A percentile compares a stretch with the other conserved stretches of the same genome.
These are phyloP conservation scores for Trichoderma simmonsii DNA, from an alignment of 2,329 filamentous ascomycete species.

Conservation along the genomic window DNA sequence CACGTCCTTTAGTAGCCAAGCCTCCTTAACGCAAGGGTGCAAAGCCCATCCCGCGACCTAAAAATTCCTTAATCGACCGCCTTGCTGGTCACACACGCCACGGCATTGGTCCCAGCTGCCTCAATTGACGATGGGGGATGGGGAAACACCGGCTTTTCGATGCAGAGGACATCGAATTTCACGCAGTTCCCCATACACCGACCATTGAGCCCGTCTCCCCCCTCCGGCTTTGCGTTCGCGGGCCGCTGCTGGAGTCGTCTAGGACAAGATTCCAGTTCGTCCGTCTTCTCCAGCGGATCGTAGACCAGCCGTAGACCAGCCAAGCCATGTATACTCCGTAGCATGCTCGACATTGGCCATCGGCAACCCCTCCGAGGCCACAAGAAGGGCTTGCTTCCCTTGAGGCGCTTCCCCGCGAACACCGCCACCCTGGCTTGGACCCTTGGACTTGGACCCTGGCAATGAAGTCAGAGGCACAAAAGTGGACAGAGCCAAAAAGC, in stretches of 20 bases:
- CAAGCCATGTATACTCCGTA: not conserved
- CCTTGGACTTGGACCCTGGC: slow-evolving; percentile 5
- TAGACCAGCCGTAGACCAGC: no score
- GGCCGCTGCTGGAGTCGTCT: not conserved
- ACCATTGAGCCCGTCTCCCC: not conserved
- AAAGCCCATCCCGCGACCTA: slow-evolving; percentile 20
- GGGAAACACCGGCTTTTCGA: slow-evolving; percentile 16
- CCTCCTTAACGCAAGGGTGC: slow-evolving; percentile 14
- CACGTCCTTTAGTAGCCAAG: slow-evolving; percentile 11
- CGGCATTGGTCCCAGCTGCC: slow-evolving; percentile 9
- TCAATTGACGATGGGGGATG: not conserved
- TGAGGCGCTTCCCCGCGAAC: slow-evolving; percentile 17
- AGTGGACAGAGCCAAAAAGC: slow-evolving; percentile 6
- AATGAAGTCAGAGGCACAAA: slow-evolving; percentile 18
- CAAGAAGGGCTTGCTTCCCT: not conserved
- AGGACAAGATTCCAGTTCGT: not conserved
- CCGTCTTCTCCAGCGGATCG: not conserved
- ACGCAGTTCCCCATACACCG: slow-evolving; percentile 11
- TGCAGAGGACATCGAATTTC: slow-evolving; percentile 13
- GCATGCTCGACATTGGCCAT: not conserved
- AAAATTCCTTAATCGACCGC: slow-evolving; percentile 16
- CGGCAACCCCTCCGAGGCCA: slow-evolving; percentile 8
- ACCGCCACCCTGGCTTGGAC: slow-evolving; percentile 17
- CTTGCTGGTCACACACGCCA: slow-evolving; percentile 1
- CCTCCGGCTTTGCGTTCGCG: not conserved